Evolutionary conservation across 2,329 filamentous ascomycete species (phyloP).

Genomic region (Curvularia lunata): DNA sequence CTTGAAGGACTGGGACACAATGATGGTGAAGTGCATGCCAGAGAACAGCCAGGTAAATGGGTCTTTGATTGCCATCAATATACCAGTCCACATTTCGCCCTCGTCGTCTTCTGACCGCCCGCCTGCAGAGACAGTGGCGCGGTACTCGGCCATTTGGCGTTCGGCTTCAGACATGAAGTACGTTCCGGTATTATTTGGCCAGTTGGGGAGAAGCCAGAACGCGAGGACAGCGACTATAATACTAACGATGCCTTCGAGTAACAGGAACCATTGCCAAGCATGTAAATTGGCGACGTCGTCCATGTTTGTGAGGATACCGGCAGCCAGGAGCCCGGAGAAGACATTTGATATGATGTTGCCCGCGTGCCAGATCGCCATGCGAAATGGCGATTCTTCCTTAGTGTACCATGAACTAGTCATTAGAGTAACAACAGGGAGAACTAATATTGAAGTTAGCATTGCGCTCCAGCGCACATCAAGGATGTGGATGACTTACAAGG

Average conservation of each 20-base stretch:
- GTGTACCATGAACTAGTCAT: constrained; percentile 57
- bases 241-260: constrained; percentile 63
- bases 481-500: constrained; percentile 18
- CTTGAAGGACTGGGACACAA: constrained; percentile 36
- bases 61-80: constrained; percentile 45
- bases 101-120: constrained; percentile 36
- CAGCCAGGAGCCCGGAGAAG: constrained; percentile 55
- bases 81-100: constrained; percentile 46
- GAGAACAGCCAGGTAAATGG: constrained; percentile 51
- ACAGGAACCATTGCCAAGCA: constrained; percentile 55
- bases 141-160: constrained; percentile 31
- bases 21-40: constrained; percentile 47
- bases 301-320: constrained; percentile 56
- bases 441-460: constrained; percentile 9
- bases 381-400: constrained; percentile 52
- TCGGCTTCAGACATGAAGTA: constrained; percentile 20
- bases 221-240: constrained; percentile 46
- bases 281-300: constrained; percentile 49
- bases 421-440: constrained; percentile 48
- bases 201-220: constrained; percentile 48
- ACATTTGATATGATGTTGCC: constrained; percentile 56
- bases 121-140: constrained; percentile 28
- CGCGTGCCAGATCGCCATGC: constrained; percentile 57
- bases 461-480: not conserved
- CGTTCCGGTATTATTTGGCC: constrained; percentile 20